phyloP scores from a whole-genome alignment of 768 basidiomycete species.

The Dacryopinax spathularia region DNA sequence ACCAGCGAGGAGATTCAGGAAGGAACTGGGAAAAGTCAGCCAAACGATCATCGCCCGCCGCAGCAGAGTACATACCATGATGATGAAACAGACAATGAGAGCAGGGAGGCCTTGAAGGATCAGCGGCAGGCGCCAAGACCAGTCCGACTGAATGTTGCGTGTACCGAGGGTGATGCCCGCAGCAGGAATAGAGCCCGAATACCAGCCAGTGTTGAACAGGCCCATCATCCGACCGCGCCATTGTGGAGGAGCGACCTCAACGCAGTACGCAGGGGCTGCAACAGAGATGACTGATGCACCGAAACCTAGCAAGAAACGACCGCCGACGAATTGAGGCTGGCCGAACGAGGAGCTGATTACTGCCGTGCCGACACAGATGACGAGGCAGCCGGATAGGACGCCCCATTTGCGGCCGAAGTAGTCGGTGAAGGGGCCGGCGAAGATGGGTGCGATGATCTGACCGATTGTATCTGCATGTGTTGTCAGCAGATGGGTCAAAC shows the following conservation, averaged over 20 bases:
- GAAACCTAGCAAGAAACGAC: constrained; percentile 22
- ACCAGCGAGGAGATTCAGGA: constrained; percentile 12
- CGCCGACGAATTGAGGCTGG: constrained; percentile 18
- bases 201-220: constrained; percentile 23
- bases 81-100: constrained; percentile 21
- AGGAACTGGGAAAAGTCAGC: too few species aligned
- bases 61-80: constrained; percentile 19
- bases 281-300: constrained; percentile 21
- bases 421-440: constrained; percentile 23
- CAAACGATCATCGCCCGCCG: background rate
- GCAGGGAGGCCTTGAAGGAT: constrained; percentile 40
- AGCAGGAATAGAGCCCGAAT: constrained; percentile 14
- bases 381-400: constrained; percentile 19
- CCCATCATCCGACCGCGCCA: constrained; percentile 34
- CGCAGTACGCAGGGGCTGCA: constrained; percentile 20
- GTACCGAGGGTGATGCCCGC: constrained; percentile 17
- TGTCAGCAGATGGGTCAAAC: background rate
- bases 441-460: constrained; percentile 20
- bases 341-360: constrained; percentile 15
- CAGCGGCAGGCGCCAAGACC: constrained; percentile 40
- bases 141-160: constrained; percentile 24
- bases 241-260: constrained; percentile 20
- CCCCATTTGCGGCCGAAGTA: constrained; percentile 20
- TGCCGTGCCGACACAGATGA: constrained; percentile 17
- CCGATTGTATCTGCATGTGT: constrained; percentile 17